Evolutionary conservation across 2,329 filamentous ascomycete genomes (phyloP), one percentile per base, ranked within the genome.

Genomic region (Aspergillus fijiensis): DNA sequence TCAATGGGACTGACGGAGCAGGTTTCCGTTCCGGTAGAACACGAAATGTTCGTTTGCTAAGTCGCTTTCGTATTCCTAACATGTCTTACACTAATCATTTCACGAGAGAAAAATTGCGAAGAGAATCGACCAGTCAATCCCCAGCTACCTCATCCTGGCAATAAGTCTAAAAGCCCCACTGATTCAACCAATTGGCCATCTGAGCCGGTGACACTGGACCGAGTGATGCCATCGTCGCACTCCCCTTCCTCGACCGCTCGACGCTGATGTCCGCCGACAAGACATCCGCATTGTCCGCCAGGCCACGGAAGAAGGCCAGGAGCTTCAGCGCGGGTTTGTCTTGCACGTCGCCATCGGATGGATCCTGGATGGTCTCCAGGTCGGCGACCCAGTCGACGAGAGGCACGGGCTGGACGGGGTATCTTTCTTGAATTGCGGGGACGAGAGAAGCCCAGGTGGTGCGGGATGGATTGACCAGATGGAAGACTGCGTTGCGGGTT

Each of bases 301-400:
- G 71, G 11, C 5, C 14, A n/a, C 7, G 49, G 49, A 51, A 85
- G 25, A 80, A 80, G 53, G 82, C 81, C 1, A 85, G 63, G 49
- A 85, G 70, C 74, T 85, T 85, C 47, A 84, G 64, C 9, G 77
- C 81, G 0, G 81, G 81, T 70, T 52, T 73, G 67, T 59, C 77
- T 81, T 60, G 75, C 0, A 82, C 63, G 4, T 77, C 71, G 4
- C 75, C 71, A n/a, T 71, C 73, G 10, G 70, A 70, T 10, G 69
- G 65, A 1, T 72, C 70, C 47, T 72, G 69, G 59, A 78, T 60
- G 10, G 11, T 33, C 61, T 81, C 77, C 19, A 85, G 70, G 9
- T 70, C 66, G 2, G 68, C 57, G 2, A 84, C 67, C 83, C 82
- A 85, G 39, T 81, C 76, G 16, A 66, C 61, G 33, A 83, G 27